These are phyloP conservation scores for Centella asiatica DNA, from an alignment of 129 eudicot species.

Conservation along the genomic window DNA sequence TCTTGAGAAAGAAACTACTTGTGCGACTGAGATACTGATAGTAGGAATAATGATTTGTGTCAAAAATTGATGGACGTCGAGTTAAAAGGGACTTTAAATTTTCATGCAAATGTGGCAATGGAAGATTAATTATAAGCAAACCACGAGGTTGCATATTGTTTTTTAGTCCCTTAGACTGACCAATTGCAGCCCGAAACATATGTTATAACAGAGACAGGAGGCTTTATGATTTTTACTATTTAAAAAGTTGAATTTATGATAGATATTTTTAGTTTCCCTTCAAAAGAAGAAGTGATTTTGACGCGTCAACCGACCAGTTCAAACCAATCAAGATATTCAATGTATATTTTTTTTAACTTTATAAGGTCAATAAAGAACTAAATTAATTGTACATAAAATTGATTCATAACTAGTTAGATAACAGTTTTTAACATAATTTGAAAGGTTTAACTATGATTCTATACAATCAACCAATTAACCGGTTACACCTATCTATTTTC, in stretches of 20 bases:
- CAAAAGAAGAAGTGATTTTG: slow-evolving; percentile 1
- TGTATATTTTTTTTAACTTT: not conserved
- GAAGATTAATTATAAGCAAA: not conserved
- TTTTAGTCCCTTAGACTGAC: not conserved
- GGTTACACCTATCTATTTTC: too few relatives aligned
- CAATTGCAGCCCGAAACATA: not conserved
- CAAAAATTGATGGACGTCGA: not conserved
- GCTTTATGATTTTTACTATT: not conserved
- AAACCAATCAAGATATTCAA: not conserved
- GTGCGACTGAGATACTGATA: not conserved
- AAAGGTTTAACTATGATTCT: too few relatives aligned
- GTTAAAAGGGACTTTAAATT: not conserved
- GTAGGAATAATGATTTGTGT: not conserved
- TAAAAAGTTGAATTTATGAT: not conserved
- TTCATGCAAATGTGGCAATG: slow-evolving; percentile 4
- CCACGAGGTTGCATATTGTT: not conserved
- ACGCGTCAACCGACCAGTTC: not conserved
- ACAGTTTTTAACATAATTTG: too few relatives aligned
- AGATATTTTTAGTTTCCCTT: not conserved
- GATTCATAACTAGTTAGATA: too few relatives aligned
- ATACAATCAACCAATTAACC: too few relatives aligned
- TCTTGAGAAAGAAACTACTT: too few relatives aligned
- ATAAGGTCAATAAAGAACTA: not conserved
- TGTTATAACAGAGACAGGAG: not conserved
- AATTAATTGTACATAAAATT: not conserved